Conservation (phyloP, 345 rosid species). For the Nasturtium officinale region DNA sequence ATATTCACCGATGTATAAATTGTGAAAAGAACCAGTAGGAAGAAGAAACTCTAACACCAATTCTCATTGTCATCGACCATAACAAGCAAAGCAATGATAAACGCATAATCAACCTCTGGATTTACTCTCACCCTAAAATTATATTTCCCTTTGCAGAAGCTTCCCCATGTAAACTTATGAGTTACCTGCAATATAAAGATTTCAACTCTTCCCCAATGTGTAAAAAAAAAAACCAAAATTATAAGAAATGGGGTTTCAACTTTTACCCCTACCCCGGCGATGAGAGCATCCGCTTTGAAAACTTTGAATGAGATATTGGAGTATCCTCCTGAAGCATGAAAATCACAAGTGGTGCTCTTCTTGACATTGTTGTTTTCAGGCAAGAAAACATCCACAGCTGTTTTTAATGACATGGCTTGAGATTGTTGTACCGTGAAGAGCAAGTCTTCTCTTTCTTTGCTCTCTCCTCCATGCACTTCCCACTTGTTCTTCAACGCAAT, state of each 20-base stretch:
- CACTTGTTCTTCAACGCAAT: conserved; percentile 53
- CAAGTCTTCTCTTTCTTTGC: conserved; percentile 41
- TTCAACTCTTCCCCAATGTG: conserved; percentile 15
- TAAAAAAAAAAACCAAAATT: neutral
- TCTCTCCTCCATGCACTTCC: conserved; percentile 63
- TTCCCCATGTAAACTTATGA: conserved; percentile 62
- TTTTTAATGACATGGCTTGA: conserved; percentile 60
- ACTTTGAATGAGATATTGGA: conserved; percentile 67
- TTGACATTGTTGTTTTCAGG: conserved; percentile 39
- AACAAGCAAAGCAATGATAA: conserved; percentile 65
- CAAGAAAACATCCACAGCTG: conserved; percentile 58
- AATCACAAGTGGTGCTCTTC: conserved; percentile 46
- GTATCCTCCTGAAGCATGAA: conserved; percentile 54
- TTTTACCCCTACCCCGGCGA: conserved; percentile 67
- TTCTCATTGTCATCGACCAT: conserved; percentile 62
- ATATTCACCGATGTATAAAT: neutral
- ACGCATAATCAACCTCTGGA: conserved; percentile 83
- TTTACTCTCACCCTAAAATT: conserved; percentile 57
- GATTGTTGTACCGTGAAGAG: conserved; percentile 55
- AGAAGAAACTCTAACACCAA: conserved; percentile 15
- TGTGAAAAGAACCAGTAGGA: neutral
- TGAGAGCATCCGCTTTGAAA: conserved; percentile 50
- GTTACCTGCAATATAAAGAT: conserved; percentile 46
- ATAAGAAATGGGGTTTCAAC: conserved; percentile 2
- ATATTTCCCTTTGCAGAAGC: conserved; percentile 68